Evolutionary conservation across 1,139 yeast species (phyloP), one percentile per base, ranked within the genome.

Genomic region (Citeromyces siamensis): DNA sequence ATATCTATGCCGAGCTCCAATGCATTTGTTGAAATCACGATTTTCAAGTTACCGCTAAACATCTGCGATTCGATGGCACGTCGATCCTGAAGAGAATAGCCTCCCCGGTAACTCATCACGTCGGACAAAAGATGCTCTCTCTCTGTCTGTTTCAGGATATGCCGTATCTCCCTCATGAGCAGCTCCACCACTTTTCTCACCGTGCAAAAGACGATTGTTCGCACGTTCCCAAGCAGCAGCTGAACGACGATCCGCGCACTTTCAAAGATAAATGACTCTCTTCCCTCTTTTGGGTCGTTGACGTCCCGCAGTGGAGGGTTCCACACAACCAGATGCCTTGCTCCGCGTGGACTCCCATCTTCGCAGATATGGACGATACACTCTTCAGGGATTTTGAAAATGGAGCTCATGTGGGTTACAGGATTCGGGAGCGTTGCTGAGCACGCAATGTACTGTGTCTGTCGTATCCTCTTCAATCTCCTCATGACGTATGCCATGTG

Each of bases 51-150:
- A 0, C 97, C 96, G 40, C 71, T 71, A 53, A 90, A 93, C 95
- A 90, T 85, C 49, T 81, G 85, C 35, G 68, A 67, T 53, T 90
- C 99, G 40, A 90, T 90, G 35, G 74, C 68, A 44, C 98, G 68
- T 45, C 99, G 66, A 51, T 90, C 97, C 2, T 68, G 58, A 3
- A 85, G 77, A 5, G 94, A 76, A 50, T 90, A 90, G 0, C 99
- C 99, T 22, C 98, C 98, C 44, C 99, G 64, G 48, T 90, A 90
- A 32, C 94, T 76, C 93, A 85, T 84, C 2, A 90, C 81, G 41
- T 80, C 81, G 5, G 73, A 64, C n/a, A 75, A 50, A 4, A 71
- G 55, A 5, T 66, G 68, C 3, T 56, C 50, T 13, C 66, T 59
- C 31, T 61, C 60, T 42, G 59, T 45, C 9, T 62, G 63, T 17